Evolutionary conservation across 768 basidiomycete species (phyloP), one percentile per base, ranked within the genome.

Genomic region (Tricholoma hemisulphureum): DNA sequence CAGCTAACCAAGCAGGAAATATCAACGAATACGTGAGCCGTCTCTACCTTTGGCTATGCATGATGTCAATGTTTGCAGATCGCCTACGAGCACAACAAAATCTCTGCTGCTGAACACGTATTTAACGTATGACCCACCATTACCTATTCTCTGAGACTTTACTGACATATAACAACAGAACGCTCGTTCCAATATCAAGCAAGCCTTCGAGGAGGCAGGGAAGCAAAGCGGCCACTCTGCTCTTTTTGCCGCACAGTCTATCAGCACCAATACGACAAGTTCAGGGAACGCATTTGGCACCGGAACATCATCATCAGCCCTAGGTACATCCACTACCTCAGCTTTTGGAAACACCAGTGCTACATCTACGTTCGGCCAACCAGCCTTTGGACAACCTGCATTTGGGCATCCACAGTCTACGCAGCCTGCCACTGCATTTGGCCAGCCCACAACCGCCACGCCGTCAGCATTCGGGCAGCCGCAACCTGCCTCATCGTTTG

Each of bases 11-110:
- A 58, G 74, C 77, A 7, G 85, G 85, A 18, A 85, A 79, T 50
- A 61, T 75, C 6, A 77, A 81, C 35, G 84, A 85, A 77, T 94
- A 94, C 69, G 93, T 92, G 62, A 61, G 87, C 77, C n/a, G 4
- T 16, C 24, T 31, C 39, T 50, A 20, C 6, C 1, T 24, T 57
- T 45, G 14, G 43, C 48, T 34, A 49, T 4, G 7, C 16, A 28
- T 49, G 21, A 49, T 18, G 28, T 49, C n/a, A 34, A 51, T 34
- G 16, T 41, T 7, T 29, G 24, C 50, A 84, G 82, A 61, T 75
- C 63, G 79, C 81, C 61, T 89, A 86, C 58, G 89, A 92, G 71
- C 67, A 75, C 5, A 77, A 77, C 28, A 78, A 79, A 62, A 86
- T 82, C 29, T 61, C 78, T 6, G 73, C 79, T 14, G 85, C 88